Evolutionary conservation across 2,329 filamentous ascomycete species (phyloP).

Genomic region (Zymoseptoria ardabiliae): DNA sequence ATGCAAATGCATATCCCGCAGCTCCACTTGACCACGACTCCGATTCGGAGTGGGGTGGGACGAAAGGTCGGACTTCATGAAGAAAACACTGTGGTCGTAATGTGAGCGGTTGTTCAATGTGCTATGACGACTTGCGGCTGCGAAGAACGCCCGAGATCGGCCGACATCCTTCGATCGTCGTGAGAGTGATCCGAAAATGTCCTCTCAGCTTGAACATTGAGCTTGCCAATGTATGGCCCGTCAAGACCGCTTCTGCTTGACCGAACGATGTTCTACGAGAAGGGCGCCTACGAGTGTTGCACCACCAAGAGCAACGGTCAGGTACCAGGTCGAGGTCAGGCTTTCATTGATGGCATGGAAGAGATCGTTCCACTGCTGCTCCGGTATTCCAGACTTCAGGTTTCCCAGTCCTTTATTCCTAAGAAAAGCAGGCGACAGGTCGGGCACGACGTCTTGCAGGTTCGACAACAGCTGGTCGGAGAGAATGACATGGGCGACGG

Average conservation of each 20-base stretch:
- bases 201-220: no score
- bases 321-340: constrained; percentile 25
- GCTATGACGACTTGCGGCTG: no score
- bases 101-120: no score
- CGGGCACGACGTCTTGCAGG: constrained; percentile 1
- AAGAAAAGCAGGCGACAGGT: constrained; percentile 1
- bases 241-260: constrained; percentile 20
- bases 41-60: no score
- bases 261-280: constrained; percentile 25
- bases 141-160: no score
- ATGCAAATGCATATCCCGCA: no score
- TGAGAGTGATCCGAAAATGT: no score
- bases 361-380: constrained; percentile 8
- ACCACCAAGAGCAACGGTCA: constrained; percentile 19
- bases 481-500: constrained; percentile 18
- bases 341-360: constrained; percentile 20
- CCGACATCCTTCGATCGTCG: no score
- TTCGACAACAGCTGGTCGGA: constrained; percentile 11
- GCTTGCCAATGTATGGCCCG: no score
- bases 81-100: no score
- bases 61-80: no score
- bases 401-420: constrained; percentile 12
- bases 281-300: constrained; percentile 18
- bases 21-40: no score
- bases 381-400: constrained; percentile 14